Evolutionary conservation across 78 protist genomes (phyloP).

Genomic region (Salpingoeca rosetta): DNA sequence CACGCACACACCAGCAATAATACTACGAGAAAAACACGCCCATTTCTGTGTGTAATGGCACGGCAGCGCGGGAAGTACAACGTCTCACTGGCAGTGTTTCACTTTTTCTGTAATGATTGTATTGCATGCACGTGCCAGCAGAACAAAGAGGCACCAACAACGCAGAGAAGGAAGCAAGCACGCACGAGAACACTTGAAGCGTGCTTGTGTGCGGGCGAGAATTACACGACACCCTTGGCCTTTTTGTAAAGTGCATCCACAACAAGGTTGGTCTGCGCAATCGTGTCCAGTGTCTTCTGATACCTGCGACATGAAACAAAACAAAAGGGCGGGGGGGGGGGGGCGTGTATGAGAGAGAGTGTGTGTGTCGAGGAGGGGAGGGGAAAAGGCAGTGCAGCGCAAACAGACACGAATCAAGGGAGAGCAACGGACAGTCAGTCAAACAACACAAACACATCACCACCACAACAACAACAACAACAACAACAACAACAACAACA

Average conservation of each 20-base stretch:
- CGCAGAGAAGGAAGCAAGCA: not conserved
- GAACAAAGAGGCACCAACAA: not conserved
- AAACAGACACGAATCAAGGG: not conserved
- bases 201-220: slow-evolving; percentile 32
- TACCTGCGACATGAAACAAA: slow-evolving; percentile 45
- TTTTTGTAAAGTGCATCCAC: slow-evolving; percentile 72
- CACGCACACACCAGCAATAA: not conserved
- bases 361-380: too few species aligned
- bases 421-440: not conserved
- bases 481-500: not conserved
- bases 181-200: slow-evolving; percentile 9
- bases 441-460: not conserved
- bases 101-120: not conserved
- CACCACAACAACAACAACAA: not conserved
- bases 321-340: too few species aligned
- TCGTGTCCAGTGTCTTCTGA: slow-evolving; percentile 54
- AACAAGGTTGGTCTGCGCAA: slow-evolving; percentile 55
- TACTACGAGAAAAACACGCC: not conserved
- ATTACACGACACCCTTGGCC: slow-evolving; percentile 44
- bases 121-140: not conserved
- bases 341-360: too few species aligned
- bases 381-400: too few species aligned
- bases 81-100: not conserved
- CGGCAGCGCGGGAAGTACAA: not conserved
- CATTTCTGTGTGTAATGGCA: not conserved